Evolutionary conservation across 306 rosid genomes (phyloP).

Genomic region (Hippophae rhamnoides): DNA sequence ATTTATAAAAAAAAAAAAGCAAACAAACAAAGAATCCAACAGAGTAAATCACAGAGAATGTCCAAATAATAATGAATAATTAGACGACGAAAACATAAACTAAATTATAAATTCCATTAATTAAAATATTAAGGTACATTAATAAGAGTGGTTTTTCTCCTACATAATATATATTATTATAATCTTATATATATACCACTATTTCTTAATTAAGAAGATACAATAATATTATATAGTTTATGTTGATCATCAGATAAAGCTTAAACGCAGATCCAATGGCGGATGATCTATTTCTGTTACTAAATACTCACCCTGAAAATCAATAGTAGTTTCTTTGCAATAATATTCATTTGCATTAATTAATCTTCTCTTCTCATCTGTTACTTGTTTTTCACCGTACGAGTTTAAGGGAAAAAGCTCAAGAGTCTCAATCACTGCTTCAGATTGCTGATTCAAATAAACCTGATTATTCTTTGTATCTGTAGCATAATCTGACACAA

Average conservation of each 20-base stretch:
- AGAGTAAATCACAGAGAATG: constrained; percentile 45
- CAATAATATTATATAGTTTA: not conserved
- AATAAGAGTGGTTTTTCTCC: too few species aligned
- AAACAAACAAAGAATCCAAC: constrained; percentile 33
- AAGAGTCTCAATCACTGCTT: constrained; percentile 70
- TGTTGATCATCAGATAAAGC: constrained; percentile 34
- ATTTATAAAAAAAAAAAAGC: not conserved
- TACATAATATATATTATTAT: too few species aligned
- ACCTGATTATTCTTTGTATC: constrained; percentile 29
- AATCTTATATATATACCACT: not conserved
- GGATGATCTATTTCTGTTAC: constrained; percentile 62
- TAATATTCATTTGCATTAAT: constrained; percentile 31
- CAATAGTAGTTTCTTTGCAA: constrained; percentile 26
- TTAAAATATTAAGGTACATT: too few species aligned
- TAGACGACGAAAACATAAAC: too few species aligned
- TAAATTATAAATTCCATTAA: too few species aligned
- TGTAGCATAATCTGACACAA: constrained; percentile 23
- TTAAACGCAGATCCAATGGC: constrained; percentile 79
- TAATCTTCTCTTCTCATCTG: constrained; percentile 35
- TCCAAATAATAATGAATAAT: constrained; percentile 12
- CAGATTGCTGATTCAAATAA: constrained; percentile 24
- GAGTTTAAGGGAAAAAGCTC: constrained; percentile 80
- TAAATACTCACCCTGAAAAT: constrained; percentile 32
- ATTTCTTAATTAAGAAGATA: not conserved
- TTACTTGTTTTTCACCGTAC: constrained; percentile 31